These are phyloP conservation scores for Physcia stellaris DNA, from an alignment of 495 filamentous ascomycete species.

Conservation along the genomic window DNA sequence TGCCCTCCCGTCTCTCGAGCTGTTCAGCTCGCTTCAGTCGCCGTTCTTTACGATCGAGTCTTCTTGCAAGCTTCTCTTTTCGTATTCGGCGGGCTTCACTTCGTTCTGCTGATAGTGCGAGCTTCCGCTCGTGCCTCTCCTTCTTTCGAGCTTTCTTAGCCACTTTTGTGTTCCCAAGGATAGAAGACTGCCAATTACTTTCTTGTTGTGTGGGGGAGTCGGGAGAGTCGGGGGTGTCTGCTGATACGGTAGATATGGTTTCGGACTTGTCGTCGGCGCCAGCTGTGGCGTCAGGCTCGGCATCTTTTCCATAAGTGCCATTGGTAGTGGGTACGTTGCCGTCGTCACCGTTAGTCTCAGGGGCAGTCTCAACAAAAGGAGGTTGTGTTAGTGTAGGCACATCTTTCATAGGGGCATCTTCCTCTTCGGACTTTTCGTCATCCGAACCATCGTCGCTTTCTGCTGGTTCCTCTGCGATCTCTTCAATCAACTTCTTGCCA, in stretches of 20 bases:
- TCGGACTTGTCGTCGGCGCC: constrained; percentile 19
- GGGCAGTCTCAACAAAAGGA: not conserved
- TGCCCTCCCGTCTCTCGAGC: constrained; percentile 28
- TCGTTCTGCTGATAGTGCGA: constrained; percentile 26
- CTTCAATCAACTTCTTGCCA: constrained; percentile 38
- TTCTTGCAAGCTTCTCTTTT: constrained; percentile 25
- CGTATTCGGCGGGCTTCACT: constrained; percentile 32
- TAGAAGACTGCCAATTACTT: constrained; percentile 20
- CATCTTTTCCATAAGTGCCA: constrained; percentile 10
- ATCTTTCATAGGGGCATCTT: not conserved
- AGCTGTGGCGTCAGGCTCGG: constrained; percentile 18
- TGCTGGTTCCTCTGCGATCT: constrained; percentile 20
- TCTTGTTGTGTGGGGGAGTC: constrained; percentile 17
- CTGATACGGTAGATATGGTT: constrained; percentile 18
- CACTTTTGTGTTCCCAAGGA: constrained; percentile 18
- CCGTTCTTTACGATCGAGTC: constrained; percentile 24
- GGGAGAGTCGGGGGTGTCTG: constrained; percentile 17
- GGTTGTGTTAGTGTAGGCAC: not conserved
- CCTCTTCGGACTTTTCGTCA: constrained; percentile 10
- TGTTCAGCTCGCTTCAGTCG: constrained; percentile 32
- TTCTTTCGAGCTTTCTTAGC: constrained; percentile 21
- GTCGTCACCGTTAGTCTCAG: not conserved
- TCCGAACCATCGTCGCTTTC: constrained; percentile 23
- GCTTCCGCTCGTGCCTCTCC: constrained; percentile 18
- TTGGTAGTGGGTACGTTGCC: constrained; percentile 1